A percentile compares a stretch with the other conserved stretches of the same genome.
Evolutionary conservation across 176 grass and related monocot species (phyloP).

Genomic region (Carex littledalei): DNA sequence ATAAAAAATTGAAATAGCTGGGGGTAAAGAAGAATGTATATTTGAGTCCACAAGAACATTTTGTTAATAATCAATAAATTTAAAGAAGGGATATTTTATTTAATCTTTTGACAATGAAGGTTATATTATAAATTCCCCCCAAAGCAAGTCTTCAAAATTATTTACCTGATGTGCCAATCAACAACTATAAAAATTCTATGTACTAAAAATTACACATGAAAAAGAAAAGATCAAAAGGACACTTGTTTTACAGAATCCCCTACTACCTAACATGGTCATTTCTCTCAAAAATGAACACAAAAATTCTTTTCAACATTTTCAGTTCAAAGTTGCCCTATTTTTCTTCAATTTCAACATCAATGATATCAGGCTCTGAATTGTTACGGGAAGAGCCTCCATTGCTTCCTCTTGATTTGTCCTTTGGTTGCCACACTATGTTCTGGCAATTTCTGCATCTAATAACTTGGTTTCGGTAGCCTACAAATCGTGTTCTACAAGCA

Average conservation of each 20-base stretch:
- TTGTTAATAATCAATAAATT: too few species aligned
- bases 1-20: too few species aligned
- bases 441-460: slow-evolving; percentile 79
- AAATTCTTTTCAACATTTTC: neutral
- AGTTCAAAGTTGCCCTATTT: slow-evolving; percentile 33
- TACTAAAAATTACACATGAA: neutral
- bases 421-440: slow-evolving; percentile 95
- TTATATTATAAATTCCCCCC: too few species aligned
- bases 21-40: too few species aligned
- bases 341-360: slow-evolving; percentile 92
- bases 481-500: slow-evolving; percentile 69
- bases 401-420: slow-evolving; percentile 39
- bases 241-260: neutral
- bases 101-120: too few species aligned
- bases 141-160: neutral
- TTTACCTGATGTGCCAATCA: neutral
- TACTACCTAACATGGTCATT: neutral
- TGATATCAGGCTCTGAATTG: slow-evolving; percentile 65
- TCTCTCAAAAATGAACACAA: neutral
- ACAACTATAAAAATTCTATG: slow-evolving; percentile 10
- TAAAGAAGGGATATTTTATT: too few species aligned
- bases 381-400: slow-evolving; percentile 28
- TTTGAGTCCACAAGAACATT: too few species aligned
- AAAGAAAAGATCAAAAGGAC: neutral
- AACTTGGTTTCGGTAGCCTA: slow-evolving; percentile 70